These are phyloP conservation scores for Botrytis medusae DNA, from an alignment of 2,329 filamentous ascomycete species.

Conservation along the genomic window DNA sequence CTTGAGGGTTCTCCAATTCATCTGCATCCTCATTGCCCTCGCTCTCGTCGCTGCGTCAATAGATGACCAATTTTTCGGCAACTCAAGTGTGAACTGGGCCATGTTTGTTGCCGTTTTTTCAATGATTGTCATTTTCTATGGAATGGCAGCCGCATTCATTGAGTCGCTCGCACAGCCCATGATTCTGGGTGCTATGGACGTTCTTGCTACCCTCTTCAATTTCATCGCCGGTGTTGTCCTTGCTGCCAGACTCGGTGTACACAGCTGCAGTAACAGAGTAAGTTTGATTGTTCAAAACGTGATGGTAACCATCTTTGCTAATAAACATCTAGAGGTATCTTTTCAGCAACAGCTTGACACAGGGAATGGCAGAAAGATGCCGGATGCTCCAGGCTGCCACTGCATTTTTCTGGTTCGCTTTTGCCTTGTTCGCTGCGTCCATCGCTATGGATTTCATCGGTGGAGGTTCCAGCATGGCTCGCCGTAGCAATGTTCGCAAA, in stretches of 20 bases:
- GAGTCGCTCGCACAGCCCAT: conserved; percentile 52
- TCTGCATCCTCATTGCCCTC: conserved; percentile 37
- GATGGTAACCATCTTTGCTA: neutral
- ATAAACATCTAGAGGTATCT: conserved; percentile 41
- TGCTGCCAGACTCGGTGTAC: conserved; percentile 65
- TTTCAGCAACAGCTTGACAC: conserved; percentile 55
- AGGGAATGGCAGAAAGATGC: conserved; percentile 65
- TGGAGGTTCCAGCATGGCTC: neutral
- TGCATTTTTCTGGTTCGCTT: conserved; percentile 80
- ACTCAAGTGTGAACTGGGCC: conserved; percentile 56
- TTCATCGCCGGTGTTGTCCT: conserved; percentile 70
- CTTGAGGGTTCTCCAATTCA: conserved; percentile 34
- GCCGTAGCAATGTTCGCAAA: conserved; percentile 43
- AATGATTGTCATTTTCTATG: conserved; percentile 65
- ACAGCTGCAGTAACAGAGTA: conserved; percentile 64
- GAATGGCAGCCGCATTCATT: conserved; percentile 56
- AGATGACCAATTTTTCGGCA: conserved; percentile 56
- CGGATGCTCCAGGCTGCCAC: conserved; percentile 72
- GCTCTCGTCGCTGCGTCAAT: conserved; percentile 40
- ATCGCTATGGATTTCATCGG: conserved; percentile 47
- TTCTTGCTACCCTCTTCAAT: conserved; percentile 60
- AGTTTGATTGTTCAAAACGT: conserved; percentile 34
- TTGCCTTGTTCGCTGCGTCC: conserved; percentile 58
- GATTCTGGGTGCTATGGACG: conserved; percentile 57
- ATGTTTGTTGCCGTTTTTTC: conserved; percentile 69